These are phyloP conservation scores for Phoma sp. DNA, from an alignment of 2,329 filamentous ascomycete genomes.

Conservation along the genomic window DNA sequence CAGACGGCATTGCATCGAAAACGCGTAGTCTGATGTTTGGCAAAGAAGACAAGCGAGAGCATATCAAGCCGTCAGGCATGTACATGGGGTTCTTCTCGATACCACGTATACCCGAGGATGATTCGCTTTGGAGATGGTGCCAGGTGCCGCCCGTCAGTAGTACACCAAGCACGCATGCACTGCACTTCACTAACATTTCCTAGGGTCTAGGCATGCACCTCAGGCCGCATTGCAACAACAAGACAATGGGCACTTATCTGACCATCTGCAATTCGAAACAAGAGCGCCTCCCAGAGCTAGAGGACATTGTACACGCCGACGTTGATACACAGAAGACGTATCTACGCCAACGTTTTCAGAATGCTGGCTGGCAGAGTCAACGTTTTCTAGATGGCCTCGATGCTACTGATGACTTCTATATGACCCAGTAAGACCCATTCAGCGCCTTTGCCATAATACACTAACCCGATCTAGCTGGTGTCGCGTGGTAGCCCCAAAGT, in stretches of 20 bases:
- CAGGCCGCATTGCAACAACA: slow-evolving; percentile 34
- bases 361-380: slow-evolving; percentile 54
- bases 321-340: slow-evolving; percentile 51
- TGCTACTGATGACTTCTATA: slow-evolving; percentile 26
- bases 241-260: slow-evolving; percentile 34
- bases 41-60: slow-evolving; percentile 23
- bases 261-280: slow-evolving; percentile 29
- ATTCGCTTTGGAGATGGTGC: slow-evolving; percentile 33
- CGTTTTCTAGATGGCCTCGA: slow-evolving; percentile 53
- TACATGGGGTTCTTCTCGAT: slow-evolving; percentile 44
- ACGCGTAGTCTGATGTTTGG: slow-evolving; percentile 36
- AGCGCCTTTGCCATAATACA: not conserved
- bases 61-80: slow-evolving; percentile 29
- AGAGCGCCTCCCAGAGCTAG: slow-evolving; percentile 18
- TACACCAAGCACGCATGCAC: too few species aligned
- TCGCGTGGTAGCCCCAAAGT: slow-evolving; percentile 54
- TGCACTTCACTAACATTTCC: not conserved
- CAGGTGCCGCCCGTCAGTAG: slow-evolving; percentile 20
- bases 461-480: slow-evolving; percentile 56
- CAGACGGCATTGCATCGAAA: slow-evolving; percentile 36
- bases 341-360: slow-evolving; percentile 42
- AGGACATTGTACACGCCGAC: slow-evolving; percentile 35
- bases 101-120: slow-evolving; percentile 26
- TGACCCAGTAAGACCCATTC: not conserved
- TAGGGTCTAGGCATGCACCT: slow-evolving; percentile 30